Conservation (phyloP, 176 grass and related monocot species). For the Dactylis glomerata region DNA sequence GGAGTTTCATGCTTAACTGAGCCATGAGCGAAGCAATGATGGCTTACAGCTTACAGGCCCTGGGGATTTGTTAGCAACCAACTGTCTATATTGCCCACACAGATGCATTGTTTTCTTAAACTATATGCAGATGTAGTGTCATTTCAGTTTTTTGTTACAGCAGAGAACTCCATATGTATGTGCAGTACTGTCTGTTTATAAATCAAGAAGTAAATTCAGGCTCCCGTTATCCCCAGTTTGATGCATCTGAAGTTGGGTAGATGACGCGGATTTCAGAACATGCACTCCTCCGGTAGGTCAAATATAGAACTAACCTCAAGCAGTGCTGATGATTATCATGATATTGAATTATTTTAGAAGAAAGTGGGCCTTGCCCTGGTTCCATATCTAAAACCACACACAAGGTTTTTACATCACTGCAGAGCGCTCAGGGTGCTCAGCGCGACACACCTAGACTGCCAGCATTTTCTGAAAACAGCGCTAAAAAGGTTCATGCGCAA, state of each 20-base stretch:
- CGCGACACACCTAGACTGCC: no score
- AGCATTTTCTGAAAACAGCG: no score
- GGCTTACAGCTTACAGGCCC: not conserved
- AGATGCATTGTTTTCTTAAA: not conserved
- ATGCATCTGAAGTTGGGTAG: not conserved
- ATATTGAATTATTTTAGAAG: no score
- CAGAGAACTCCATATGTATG: not conserved
- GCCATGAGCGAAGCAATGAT: not conserved
- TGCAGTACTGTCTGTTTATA: conserved; percentile 10
- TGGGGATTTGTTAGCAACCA: not conserved
- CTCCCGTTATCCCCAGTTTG: not conserved
- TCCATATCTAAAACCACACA: no score
- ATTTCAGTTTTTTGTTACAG: not conserved
- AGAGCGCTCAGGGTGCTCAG: no score
- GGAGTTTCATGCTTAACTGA: not conserved
- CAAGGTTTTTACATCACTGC: no score
- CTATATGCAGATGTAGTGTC: not conserved
- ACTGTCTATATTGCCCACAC: not conserved
- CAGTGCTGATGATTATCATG: not conserved
- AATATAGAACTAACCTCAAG: not conserved
- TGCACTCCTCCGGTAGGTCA: not conserved
- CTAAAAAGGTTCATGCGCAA: no score
- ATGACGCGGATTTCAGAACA: conserved; percentile 13
- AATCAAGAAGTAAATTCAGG: not conserved
- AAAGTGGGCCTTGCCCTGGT: no score